Conservation (phyloP, 257 asterid genomes). For the Gentiana dahurica region DNA sequence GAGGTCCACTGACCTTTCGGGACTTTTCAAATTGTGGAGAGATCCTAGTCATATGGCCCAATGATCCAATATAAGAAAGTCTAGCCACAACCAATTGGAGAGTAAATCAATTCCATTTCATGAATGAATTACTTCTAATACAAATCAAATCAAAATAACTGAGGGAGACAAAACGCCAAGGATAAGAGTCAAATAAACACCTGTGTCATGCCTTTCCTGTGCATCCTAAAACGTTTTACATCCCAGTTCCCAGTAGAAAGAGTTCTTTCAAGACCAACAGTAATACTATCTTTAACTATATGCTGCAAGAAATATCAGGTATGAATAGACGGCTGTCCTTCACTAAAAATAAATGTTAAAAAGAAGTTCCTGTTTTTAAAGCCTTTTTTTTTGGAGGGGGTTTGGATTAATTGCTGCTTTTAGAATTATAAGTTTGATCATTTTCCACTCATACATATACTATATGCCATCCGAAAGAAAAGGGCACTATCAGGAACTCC, state of each 20-base stretch:
- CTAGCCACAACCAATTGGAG: constrained; percentile 56
- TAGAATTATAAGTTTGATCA: no score
- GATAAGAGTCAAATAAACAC: constrained; percentile 21
- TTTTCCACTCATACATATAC: no score
- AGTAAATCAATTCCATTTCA: constrained; percentile 3
- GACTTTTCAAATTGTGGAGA: constrained; percentile 89
- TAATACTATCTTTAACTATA: constrained; percentile 34
- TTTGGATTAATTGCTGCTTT: no score
- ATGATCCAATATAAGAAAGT: constrained; percentile 69
- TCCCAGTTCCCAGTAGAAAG: constrained; percentile 96
- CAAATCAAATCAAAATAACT: background rate
- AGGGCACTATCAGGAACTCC: no score
- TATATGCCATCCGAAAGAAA: no score
- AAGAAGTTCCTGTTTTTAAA: no score
- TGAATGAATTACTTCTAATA: background rate
- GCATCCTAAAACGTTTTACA: constrained; percentile 81
- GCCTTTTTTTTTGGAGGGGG: no score
- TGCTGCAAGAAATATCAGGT: constrained; percentile 20
- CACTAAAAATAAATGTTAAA: no score
- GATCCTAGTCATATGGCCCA: constrained; percentile 89
- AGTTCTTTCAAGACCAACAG: constrained; percentile 66
- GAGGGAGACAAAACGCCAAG: background rate
- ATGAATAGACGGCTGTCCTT: no score
- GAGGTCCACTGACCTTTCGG: constrained; percentile 95
- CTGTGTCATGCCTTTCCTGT: constrained; percentile 95